Evolutionary conservation across 2,329 filamentous ascomycete species (phyloP), one percentile per base, ranked within the genome.

Genomic region (Ilyonectria sp.): DNA sequence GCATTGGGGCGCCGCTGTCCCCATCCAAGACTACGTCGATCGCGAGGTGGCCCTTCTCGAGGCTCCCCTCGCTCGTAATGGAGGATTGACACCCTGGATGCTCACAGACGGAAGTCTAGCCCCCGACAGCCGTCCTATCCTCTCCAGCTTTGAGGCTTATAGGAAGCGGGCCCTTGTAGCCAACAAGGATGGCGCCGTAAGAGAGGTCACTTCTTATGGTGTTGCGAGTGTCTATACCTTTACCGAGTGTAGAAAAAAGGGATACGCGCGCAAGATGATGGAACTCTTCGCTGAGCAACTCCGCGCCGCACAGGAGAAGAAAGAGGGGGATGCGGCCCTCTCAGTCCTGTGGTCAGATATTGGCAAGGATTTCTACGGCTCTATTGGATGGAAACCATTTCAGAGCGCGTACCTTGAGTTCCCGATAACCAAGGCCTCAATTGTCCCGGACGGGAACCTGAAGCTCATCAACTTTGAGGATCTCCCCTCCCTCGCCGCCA

Each of bases 301-400:
- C 26, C 71, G 71, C 15, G 60, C 60, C 1, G 68, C 69, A 43
- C 72, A 81, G 47, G 69, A 71, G 2, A 57, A 75, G 70, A 43
- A 76, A 26, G 54, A 75, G n/a, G 72, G 76, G 29, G 81, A 82
- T 57, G 77, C 85, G 78, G 69, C 80, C 15, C 96, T 95, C 79
- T 95, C 93, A 1, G 88, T 97, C 8, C 85, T 98, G 9, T 97
- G 91, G 80, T 97, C 94, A 9, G 94, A 97, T 75, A 94, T 97
- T 70, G 94, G 95, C 21, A 92, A 94, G 84, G 83, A 84, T 44
- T 98, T 94, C 81, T 98, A 98, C 81, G 88, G 92, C 4, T 86
- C 85, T 35, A 86, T 90, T 70, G 94, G 94, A 52, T 98, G 95
- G 95, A 86, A 89, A 55, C 86, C 90, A 0, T 95, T 92, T 74